Evolutionary conservation across 1,139 yeast genomes (phyloP), one percentile per base, ranked within the genome.

Genomic region (Lodderomyces margitis): DNA sequence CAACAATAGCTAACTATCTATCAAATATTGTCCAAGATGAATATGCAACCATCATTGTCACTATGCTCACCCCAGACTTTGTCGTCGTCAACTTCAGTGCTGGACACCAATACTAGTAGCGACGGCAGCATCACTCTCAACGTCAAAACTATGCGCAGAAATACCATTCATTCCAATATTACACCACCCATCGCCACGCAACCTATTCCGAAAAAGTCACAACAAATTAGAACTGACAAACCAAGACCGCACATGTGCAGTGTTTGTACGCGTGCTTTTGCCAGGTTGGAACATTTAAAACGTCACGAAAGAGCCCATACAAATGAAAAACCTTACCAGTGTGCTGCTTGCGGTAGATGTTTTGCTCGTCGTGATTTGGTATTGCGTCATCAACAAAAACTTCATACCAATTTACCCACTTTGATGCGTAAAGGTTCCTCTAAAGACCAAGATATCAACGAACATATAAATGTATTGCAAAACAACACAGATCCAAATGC

Each of bases 251-350:
- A 87, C 57, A 79, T 87, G 21, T 92, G 98, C 60, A 72, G 83
- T 5, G 87, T 87, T n/a, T 92, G 98, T 62, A 88, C 97, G 0
- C 74, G 98, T 48, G 96, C 96, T 2, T 92, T 92, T 73, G 98
- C 97, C 3, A 74, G 99, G 36, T 74, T 88, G 44, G 98, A 92
- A 63, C 99, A 92, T 62, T 75, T 92, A 54, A 86, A 89, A 59
- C 80, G 99, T 45, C 99, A 92, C 57, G 95, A 91, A 58, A 71
- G 98, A 36, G 84, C 95, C 2, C 98, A 92, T 61, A 92, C 98
- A 8, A 89, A 91, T 62, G 98, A 92, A 62, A 92, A 91, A 61
- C 98, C 98, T 1, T 92, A 87, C 56, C 78, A 72, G 53, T 72
- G 78, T 56, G 77, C 75, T 20, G 70, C 71, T 6, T 72, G 78